Percentiles rank a stretch among this genome's conserved stretches.
phyloP scores from a whole-genome alignment of 108 stramenopile species.

The Pseudonitzschia pungens region DNA sequence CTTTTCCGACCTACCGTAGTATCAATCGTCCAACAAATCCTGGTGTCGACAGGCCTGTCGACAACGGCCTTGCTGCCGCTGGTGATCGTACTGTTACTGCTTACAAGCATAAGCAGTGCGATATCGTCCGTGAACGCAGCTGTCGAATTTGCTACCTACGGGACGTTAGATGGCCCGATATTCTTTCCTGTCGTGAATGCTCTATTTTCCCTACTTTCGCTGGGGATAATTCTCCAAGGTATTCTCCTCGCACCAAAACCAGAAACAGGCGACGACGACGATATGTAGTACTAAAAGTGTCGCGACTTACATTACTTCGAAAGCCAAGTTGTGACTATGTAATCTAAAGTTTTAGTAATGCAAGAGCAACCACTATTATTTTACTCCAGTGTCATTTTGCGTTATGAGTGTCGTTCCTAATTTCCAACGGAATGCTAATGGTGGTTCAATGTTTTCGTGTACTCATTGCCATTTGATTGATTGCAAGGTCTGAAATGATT shows the following conservation, averaged over 20 bases:
- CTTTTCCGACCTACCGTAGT: conserved; percentile 41
- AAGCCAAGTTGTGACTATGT: no score
- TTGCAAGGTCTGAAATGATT: no score
- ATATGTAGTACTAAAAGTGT: neutral
- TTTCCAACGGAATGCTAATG: no score
- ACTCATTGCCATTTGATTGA: no score
- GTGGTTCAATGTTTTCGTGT: no score
- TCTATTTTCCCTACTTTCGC: conserved; percentile 31
- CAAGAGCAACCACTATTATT: no score
- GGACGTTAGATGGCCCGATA: conserved; percentile 33
- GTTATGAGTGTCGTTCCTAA: no score
- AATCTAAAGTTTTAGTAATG: no score
- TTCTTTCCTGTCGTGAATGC: conserved; percentile 30
- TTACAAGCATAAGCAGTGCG: conserved; percentile 16
- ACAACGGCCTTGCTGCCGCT: conserved; percentile 32
- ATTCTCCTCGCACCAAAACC: conserved; percentile 40
- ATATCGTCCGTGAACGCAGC: conserved; percentile 21
- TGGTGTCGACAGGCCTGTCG: conserved; percentile 32
- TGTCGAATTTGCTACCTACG: conserved; percentile 17
- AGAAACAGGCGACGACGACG: conserved; percentile 19
- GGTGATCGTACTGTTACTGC: conserved; percentile 14
- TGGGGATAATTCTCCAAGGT: conserved; percentile 40
- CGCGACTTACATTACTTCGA: neutral
- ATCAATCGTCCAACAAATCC: conserved; percentile 23
- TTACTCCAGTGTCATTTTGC: no score